Base-by-base conservation (phyloP, 2,329 filamentous ascomycete genomes). In the Teratosphaeriaceae sp. region DNA sequence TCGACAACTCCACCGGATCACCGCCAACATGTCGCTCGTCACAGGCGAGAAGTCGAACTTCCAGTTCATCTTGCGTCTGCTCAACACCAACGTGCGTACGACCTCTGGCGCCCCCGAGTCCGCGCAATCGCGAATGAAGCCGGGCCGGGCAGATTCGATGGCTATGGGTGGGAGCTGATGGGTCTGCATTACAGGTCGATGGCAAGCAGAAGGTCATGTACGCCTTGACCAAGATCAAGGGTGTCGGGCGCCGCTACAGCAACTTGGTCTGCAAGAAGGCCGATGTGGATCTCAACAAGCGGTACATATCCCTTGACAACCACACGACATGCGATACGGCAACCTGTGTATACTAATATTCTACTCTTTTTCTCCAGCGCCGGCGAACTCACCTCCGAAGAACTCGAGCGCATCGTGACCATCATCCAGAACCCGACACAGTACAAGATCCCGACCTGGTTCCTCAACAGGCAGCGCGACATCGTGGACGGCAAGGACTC, bases 201-300 rank as follows among this genome's bases (percentile, higher is more conserved):
- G 89, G 88, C 74, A 94, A 94, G 82, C 85, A 96, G 71, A 95
- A 96, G 83, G 89, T 96, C 72, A 95, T 97, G 87, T 96, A 94
- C 80, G 89, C 90, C 75, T 76, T 98, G 80, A 97, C 92, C 72
- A 89, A 92, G 78, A 94, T 97, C 78, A 97, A 96, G 86, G 92
- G 92, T 92, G 90, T 97, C 73, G 92, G 92, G 76, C 89, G 92
- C 72, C 88, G 92, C 69, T 98, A 98, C 82, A 94, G 88, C 80
- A 97, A 98, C 83, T 83, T 98, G 79, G 92, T 98, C 73, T 96
- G 90, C 88, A 98, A 98, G 84, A 98, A 98, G 85, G 92, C 92
- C 77, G 92, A 98, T 86, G 89, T 98, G 72, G 92, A 98, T 72
- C 80, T 98, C 72, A 89, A 81, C 82, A 97, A 98, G 84, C 88